Evolutionary conservation across 2,329 filamentous ascomycete species (phyloP).

Genomic region (Neonectria punicea): DNA sequence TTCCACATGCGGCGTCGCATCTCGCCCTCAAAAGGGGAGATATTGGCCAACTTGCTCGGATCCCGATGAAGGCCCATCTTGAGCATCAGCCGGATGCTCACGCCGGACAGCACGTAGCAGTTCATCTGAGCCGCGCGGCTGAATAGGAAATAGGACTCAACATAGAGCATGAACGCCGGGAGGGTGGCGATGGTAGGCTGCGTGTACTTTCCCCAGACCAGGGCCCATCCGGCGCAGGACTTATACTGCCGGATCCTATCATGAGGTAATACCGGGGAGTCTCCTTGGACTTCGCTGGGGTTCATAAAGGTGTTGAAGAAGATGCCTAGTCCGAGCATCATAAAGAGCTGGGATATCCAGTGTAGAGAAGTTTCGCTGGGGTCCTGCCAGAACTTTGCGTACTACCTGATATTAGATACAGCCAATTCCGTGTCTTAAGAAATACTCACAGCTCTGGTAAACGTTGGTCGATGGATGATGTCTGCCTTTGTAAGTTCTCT

Average conservation of each 20-base stretch:
- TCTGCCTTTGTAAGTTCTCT: conserved; percentile 49
- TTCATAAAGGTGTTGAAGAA: conserved; percentile 57
- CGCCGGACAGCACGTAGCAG: conserved; percentile 63
- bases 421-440: not conserved
- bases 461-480: conserved; percentile 64
- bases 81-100: conserved; percentile 64
- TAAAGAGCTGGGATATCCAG: conserved; percentile 64
- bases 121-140: conserved; percentile 63
- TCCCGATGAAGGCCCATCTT: conserved; percentile 70
- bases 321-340: conserved; percentile 55
- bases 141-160: conserved; percentile 64
- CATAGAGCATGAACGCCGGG: conserved; percentile 62
- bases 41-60: conserved; percentile 60
- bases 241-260: conserved; percentile 61
- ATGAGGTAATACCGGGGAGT: conserved; percentile 52
- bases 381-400: conserved; percentile 61
- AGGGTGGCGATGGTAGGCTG: conserved; percentile 60
- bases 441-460: conserved; percentile 55
- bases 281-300: conserved; percentile 55
- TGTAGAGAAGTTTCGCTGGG: conserved; percentile 51
- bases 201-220: conserved; percentile 62
- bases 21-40: conserved; percentile 64
- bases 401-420: conserved; percentile 48
- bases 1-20: conserved; percentile 66
- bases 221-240: conserved; percentile 61